These are phyloP conservation scores for Lasiodiplodia gonubiensis DNA, from an alignment of 2,329 filamentous ascomycete species.

Conservation along the genomic window DNA sequence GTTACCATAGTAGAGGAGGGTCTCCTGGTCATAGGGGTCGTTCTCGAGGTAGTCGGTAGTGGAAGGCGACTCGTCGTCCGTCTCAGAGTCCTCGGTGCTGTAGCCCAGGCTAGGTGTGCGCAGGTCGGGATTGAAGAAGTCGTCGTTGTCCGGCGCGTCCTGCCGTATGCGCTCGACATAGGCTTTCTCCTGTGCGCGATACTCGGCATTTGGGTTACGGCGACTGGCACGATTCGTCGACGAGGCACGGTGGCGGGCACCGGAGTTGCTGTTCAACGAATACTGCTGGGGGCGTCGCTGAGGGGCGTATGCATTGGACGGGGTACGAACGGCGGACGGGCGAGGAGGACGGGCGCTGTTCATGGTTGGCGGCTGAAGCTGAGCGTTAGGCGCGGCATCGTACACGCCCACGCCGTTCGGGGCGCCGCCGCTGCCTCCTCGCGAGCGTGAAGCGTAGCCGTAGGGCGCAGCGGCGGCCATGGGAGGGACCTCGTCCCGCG, in stretches of 20 bases:
- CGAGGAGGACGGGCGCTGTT: conserved; percentile 38
- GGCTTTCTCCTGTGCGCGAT: conserved; percentile 86
- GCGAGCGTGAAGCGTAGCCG: conserved; percentile 38
- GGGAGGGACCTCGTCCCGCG: conserved; percentile 43
- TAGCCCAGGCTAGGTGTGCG: conserved; percentile 73
- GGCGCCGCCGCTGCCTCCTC: conserved; percentile 33
- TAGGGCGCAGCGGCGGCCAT: conserved; percentile 37
- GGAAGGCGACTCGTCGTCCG: conserved; percentile 87
- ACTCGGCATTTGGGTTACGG: conserved; percentile 73
- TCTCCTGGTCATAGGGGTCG: conserved; percentile 88
- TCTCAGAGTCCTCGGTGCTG: conserved; percentile 73
- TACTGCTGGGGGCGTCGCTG: conserved; percentile 56
- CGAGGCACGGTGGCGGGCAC: conserved; percentile 60
- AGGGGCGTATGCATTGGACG: conserved; percentile 58
- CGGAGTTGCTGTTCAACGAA: conserved; percentile 49
- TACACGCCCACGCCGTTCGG: conserved; percentile 36
- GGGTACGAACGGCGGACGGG: conserved; percentile 53
- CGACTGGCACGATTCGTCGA: conserved; percentile 59
- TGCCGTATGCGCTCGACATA: conserved; percentile 92
- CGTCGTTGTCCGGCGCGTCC: conserved; percentile 65
- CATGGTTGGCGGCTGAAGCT: conserved; percentile 36
- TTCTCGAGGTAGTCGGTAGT: conserved; percentile 82
- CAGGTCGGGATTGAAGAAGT: conserved; percentile 73
- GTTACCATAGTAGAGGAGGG: conserved; percentile 88
- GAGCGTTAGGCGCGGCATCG: conserved; percentile 36